These are phyloP conservation scores for Curvularia sp. DNA, from an alignment of 2,329 filamentous ascomycete genomes.

Conservation along the genomic window DNA sequence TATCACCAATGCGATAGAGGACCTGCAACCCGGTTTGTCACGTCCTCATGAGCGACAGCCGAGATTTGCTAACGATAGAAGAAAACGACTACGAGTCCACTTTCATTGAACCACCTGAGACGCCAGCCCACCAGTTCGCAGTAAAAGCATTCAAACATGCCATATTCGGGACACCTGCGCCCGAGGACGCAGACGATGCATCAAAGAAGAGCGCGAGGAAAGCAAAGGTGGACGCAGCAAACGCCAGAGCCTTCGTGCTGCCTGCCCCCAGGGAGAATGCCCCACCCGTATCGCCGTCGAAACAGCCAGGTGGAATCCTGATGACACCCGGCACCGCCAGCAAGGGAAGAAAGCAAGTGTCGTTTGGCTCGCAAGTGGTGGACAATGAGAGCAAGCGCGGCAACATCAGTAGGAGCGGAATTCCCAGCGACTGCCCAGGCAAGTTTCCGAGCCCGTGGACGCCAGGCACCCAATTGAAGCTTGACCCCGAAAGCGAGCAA, in stretches of 20 bases:
- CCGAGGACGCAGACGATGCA: constrained; percentile 50
- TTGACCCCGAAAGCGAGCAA: constrained; percentile 37
- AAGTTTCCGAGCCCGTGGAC: constrained; percentile 62
- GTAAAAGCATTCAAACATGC: constrained; percentile 71
- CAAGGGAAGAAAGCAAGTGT: constrained; percentile 66
- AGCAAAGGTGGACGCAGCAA: constrained; percentile 35
- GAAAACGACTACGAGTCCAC: constrained; percentile 50
- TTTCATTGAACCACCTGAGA: constrained; percentile 65
- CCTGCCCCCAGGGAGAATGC: constrained; percentile 31
- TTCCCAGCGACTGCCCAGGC: constrained; percentile 56
- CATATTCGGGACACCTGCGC: constrained; percentile 68
- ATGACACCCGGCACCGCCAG: constrained; percentile 66
- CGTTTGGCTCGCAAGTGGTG: constrained; percentile 64
- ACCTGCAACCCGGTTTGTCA: constrained; percentile 43
- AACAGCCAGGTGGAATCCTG: constrained; percentile 66
- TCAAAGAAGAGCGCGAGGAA: constrained; percentile 37
- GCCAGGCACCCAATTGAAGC: constrained; percentile 47
- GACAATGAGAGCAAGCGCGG: constrained; percentile 62
- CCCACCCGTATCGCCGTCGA: constrained; percentile 58
- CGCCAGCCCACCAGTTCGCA: constrained; percentile 70
- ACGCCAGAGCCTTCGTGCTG: constrained; percentile 29
- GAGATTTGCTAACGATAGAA: constrained; percentile 25
- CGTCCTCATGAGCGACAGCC: constrained; percentile 1
- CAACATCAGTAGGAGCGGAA: constrained; percentile 54
- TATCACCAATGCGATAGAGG: constrained; percentile 48